phyloP scores from a whole-genome alignment of 2,329 filamentous ascomycete genomes.

The Talaromyces sp. region DNA sequence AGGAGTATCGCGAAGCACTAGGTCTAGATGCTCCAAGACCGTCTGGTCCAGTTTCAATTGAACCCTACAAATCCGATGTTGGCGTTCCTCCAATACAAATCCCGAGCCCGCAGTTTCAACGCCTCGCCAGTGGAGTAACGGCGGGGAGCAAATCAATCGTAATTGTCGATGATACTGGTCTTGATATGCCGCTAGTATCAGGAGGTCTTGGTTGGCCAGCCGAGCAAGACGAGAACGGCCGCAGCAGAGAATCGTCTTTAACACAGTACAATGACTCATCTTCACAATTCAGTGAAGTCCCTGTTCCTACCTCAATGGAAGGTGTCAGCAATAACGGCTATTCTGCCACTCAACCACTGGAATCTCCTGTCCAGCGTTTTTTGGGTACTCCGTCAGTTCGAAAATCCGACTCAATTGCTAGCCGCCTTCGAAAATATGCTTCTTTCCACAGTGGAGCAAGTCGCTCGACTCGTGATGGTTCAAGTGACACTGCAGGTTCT shows the following conservation, averaged over 20 bases:
- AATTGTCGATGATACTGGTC: slow-evolving; percentile 65
- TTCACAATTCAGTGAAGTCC: slow-evolving; percentile 16
- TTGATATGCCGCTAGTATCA: slow-evolving; percentile 33
- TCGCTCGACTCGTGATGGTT: slow-evolving; percentile 21
- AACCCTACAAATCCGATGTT: slow-evolving; percentile 1
- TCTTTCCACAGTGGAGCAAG: slow-evolving; percentile 40
- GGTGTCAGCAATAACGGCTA: background rate
- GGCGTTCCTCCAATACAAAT: slow-evolving; percentile 6
- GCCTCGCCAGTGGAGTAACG: slow-evolving; percentile 55
- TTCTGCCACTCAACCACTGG: background rate
- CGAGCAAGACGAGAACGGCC: background rate
- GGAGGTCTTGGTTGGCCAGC: slow-evolving; percentile 23
- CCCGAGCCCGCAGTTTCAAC: slow-evolving; percentile 23
- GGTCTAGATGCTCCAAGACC: slow-evolving; percentile 51
- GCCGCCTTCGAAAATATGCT: slow-evolving; percentile 38
- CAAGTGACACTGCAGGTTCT: slow-evolving; percentile 18
- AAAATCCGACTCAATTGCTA: slow-evolving; percentile 25
- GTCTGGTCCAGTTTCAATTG: slow-evolving; percentile 14
- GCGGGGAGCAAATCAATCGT: slow-evolving; percentile 84
- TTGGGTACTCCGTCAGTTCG: slow-evolving; percentile 10
- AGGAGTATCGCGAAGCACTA: slow-evolving; percentile 72
- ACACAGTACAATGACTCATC: background rate
- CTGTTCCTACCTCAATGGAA: slow-evolving; percentile 21
- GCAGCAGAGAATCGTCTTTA: background rate
- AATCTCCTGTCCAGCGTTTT: background rate